Base-by-base conservation (phyloP, 2,329 filamentous ascomycete genomes). In the Ceratocystis colombiana region DNA sequence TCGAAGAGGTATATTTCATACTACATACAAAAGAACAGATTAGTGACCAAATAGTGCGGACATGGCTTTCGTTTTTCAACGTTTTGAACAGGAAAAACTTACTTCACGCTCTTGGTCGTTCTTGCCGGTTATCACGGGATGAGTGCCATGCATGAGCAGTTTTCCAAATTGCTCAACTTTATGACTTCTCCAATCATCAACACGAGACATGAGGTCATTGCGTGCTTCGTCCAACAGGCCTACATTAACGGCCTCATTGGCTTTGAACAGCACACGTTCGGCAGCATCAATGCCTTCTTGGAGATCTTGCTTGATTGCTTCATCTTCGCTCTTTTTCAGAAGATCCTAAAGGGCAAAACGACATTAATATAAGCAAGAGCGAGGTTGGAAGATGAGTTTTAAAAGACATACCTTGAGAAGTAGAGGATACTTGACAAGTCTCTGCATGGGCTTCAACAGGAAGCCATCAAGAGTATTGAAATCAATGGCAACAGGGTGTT, bases 1-100 rank as follows among this genome's bases (percentile, higher is more conserved):
- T 97, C 90, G 75, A 99, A 99, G 37, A 99, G 85, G 76, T 96
- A 99, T 69, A 99, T 95, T 75, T 96, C 93, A 74, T 97, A 99
- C 89, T 96, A 71, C 48, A 71, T 5, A 71, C 48, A 71, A 8
- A n/a, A 10, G 5, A 33, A 33, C 15, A 28, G n/a, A 10, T 30
- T 59, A 64, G 46, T 64, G 48, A 67, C 20, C 15, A n/a, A 50
- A n/a, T 48, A 57, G 63, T 66, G 41, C 17, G 63, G 5, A 15
- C 37, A 5, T 41, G 10, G 37, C 10, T 41, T 41, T 41, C 33
- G 12, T 10, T 37, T 41, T 15, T 15, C n/a, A 8, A 55, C 1
- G 28, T 30, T 25, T n/a, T 37, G 12, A 1, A 8, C 2, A n/a
- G 53, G 62, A 44, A 55, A 64, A 66, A 78, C 82, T 74, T 77